Percentiles rank a stretch among this genome's conserved stretches.
These are phyloP conservation scores for Xylariaceae sp. DNA, from an alignment of 2,329 filamentous ascomycete genomes.

Conservation along the genomic window DNA sequence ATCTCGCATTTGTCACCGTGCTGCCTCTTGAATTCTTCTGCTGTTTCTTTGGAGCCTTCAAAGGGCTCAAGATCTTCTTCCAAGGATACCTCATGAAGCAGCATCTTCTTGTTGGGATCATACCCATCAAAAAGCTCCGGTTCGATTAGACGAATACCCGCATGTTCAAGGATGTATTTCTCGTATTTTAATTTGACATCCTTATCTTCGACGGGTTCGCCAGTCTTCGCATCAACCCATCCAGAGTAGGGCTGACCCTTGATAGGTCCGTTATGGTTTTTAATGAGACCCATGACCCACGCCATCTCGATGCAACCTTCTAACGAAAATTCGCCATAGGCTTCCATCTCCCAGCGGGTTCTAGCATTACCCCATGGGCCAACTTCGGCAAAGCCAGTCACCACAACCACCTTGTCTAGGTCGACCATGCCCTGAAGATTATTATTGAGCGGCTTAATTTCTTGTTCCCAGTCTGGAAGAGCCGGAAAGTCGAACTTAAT, in stretches of 20 bases:
- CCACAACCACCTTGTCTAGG: conserved; percentile 95
- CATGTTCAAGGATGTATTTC: conserved; percentile 94
- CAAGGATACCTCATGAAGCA: conserved; percentile 96
- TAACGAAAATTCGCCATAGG: conserved; percentile 92
- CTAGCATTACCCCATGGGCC: conserved; percentile 98
- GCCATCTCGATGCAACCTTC: conserved; percentile 99
- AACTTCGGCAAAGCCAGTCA: conserved; percentile 94
- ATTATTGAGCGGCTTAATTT: conserved; percentile 86
- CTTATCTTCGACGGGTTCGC: conserved; percentile 96
- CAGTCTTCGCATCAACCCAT: conserved; percentile 94
- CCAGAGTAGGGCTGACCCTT: conserved; percentile 97
- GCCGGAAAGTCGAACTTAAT: conserved; percentile 96
- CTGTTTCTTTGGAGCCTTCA: conserved; percentile 95
- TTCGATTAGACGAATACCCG: conserved; percentile 96
- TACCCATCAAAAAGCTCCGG: conserved; percentile 96
- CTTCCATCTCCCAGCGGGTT: conserved; percentile 99
- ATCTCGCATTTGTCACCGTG: conserved; percentile 98
- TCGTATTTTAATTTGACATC: conserved; percentile 98
- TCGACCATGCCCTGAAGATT: conserved; percentile 98
- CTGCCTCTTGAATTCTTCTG: conserved; percentile 95
- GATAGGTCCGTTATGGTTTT: conserved; percentile 94
- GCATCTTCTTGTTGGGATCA: conserved; percentile 97
- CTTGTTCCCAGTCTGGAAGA: conserved; percentile 88
- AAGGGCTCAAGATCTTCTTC: conserved; percentile 97
- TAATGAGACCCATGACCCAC: conserved; percentile 99